These are phyloP conservation scores for Priceomyces castillae DNA, from an alignment of 805 yeast species.

Conservation along the genomic window DNA sequence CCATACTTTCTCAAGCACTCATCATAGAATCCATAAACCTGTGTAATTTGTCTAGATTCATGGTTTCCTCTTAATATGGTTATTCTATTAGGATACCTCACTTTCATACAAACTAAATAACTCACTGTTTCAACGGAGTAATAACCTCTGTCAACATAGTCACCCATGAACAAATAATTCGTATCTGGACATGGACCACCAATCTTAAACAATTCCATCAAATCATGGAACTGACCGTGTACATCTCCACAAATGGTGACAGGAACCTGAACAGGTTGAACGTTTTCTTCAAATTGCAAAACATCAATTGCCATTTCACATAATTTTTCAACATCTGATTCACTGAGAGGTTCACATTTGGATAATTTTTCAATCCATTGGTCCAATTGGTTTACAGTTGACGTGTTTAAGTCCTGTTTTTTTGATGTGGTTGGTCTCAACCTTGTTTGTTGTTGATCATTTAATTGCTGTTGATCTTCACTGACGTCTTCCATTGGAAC, in stretches of 20 bases:
- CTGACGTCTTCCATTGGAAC: constrained; percentile 82
- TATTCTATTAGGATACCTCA: constrained; percentile 86
- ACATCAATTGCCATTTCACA: constrained; percentile 93
- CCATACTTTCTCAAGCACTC: constrained; percentile 94
- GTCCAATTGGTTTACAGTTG: constrained; percentile 68
- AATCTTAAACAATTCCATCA: constrained; percentile 87
- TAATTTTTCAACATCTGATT: constrained; percentile 71
- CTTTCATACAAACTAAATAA: constrained; percentile 85
- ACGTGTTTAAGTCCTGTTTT: constrained; percentile 30
- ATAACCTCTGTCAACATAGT: constrained; percentile 89
- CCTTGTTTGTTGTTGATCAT: constrained; percentile 15
- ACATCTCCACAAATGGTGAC: constrained; percentile 97
- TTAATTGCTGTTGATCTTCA: constrained; percentile 39
- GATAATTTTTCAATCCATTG: constrained; percentile 81
- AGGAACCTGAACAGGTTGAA: constrained; percentile 92
- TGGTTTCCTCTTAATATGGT: constrained; percentile 93
- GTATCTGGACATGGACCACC: constrained; percentile 63
- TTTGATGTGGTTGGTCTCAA: constrained; percentile 30
- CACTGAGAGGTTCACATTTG: constrained; percentile 77
- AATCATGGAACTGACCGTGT: constrained; percentile 94
- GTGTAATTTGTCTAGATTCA: constrained; percentile 93
- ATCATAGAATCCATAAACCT: constrained; percentile 93
- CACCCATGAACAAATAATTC: constrained; percentile 48
- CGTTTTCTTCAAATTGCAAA: constrained; percentile 86
- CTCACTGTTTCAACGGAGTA: constrained; percentile 91